These are phyloP conservation scores for Corchorus olitorius DNA, from an alignment of 345 rosid genomes.

Conservation along the genomic window DNA sequence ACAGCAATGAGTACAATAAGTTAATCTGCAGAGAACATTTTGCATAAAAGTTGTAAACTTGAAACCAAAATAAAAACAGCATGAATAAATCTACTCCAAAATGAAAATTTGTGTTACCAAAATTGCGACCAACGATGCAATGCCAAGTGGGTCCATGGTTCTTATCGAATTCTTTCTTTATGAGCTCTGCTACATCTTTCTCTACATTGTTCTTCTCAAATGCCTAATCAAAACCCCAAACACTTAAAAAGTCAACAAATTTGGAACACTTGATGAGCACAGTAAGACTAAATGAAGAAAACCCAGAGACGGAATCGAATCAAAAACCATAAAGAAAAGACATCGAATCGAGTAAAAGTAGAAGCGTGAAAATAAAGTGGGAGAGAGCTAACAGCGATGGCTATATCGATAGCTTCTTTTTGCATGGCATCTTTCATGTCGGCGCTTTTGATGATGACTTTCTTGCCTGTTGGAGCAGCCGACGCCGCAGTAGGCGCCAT, in stretches of 20 bases:
- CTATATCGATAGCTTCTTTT: constrained; percentile 84
- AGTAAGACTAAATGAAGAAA: background rate
- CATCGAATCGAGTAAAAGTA: constrained; percentile 10
- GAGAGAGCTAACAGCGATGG: constrained; percentile 56
- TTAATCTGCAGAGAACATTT: background rate
- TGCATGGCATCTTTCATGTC: constrained; percentile 98
- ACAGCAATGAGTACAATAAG: background rate
- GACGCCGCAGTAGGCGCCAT: constrained; percentile 31
- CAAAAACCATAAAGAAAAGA: constrained; percentile 17
- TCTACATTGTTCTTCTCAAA: constrained; percentile 80
- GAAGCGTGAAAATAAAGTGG: constrained; percentile 20
- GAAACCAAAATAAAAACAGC: constrained; percentile 7
- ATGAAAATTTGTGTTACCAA: constrained; percentile 54
- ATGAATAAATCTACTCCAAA: constrained; percentile 6
- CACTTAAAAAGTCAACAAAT: constrained; percentile 6
- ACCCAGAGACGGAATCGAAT: constrained; percentile 11
- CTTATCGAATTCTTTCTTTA: constrained; percentile 95
- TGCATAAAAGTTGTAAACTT: background rate
- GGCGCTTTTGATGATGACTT: constrained; percentile 81
- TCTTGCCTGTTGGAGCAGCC: constrained; percentile 47
- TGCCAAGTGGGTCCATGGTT: constrained; percentile 99
- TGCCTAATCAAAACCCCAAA: constrained; percentile 49
- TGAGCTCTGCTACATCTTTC: constrained; percentile 96
- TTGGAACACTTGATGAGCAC: too few species aligned
- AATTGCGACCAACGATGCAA: constrained; percentile 99